Conservation (phyloP, 2,329 filamentous ascomycete genomes). For the Penicillium sp. region DNA sequence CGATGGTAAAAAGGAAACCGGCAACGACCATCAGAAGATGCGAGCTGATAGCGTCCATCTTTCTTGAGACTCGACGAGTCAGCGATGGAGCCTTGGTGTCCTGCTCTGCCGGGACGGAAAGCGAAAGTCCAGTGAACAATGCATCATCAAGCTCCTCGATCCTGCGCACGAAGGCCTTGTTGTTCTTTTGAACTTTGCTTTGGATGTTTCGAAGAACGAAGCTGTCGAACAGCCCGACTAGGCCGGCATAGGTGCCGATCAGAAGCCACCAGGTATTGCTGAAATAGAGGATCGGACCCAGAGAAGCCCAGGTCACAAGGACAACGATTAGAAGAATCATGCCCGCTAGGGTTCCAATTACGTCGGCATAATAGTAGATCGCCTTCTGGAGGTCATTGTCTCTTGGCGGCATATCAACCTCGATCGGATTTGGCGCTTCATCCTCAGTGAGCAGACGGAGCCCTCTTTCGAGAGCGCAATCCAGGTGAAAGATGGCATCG, state of each 20-base stretch:
- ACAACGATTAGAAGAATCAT: constrained; percentile 32
- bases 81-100: constrained; percentile 9
- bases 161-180: constrained; percentile 8
- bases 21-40: constrained; percentile 25
- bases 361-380: constrained; percentile 37
- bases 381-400: constrained; percentile 29
- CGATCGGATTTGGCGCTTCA: constrained; percentile 26
- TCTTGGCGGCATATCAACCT: constrained; percentile 28
- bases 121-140: constrained; percentile 4
- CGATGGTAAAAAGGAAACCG: constrained; percentile 23
- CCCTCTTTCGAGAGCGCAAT: constrained; percentile 9
- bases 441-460: neutral
- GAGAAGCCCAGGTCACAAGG: neutral
- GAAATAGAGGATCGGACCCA: constrained; percentile 29
- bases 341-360: constrained; percentile 40
- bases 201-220: constrained; percentile 45
- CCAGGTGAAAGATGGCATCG: constrained; percentile 17
- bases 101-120: constrained; percentile 2
- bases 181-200: constrained; percentile 18
- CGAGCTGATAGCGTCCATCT: constrained; percentile 21
- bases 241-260: constrained; percentile 45
- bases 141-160: constrained; percentile 11
- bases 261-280: constrained; percentile 45
- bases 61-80: constrained; percentile 17
- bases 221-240: constrained; percentile 42